These are phyloP conservation scores for Vinca minor DNA, from an alignment of 257 asterid species.

Conservation along the genomic window DNA sequence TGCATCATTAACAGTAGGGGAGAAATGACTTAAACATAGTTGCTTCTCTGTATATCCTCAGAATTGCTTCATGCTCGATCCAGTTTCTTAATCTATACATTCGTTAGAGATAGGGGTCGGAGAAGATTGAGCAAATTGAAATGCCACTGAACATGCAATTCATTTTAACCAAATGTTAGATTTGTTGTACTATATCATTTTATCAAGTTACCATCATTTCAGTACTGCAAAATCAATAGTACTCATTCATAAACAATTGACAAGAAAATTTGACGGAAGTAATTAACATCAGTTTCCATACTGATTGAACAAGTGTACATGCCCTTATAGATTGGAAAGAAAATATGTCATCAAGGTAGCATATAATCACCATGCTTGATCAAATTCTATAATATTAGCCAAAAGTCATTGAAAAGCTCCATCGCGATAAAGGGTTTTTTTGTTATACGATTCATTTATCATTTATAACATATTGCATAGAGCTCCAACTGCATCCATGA, in stretches of 20 bases:
- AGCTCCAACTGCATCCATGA: too few relatives aligned
- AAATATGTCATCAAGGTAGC: too few relatives aligned
- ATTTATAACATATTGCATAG: not conserved
- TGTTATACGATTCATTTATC: not conserved
- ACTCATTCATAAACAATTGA: too few relatives aligned
- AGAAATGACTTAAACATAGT: not conserved
- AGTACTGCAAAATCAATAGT: too few relatives aligned
- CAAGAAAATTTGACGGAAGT: not conserved
- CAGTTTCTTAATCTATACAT: not conserved
- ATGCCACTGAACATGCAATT: not conserved
- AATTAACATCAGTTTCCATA: too few relatives aligned
- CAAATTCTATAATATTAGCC: too few relatives aligned
- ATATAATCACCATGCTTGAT: not conserved
- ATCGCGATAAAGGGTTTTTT: too few relatives aligned
- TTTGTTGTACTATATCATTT: not conserved
- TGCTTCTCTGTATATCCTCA: not conserved
- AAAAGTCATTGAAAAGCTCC: not conserved
- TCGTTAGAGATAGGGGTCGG: not conserved
- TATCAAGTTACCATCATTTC: not conserved
- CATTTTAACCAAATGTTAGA: not conserved
- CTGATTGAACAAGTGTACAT: not conserved
- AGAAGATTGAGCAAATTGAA: not conserved
- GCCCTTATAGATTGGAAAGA: not conserved
- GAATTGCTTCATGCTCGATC: not conserved
- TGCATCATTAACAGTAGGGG: not conserved